Evolutionary conservation across 805 yeast genomes (phyloP).

Genomic region (Brettanomyces anomalus): DNA sequence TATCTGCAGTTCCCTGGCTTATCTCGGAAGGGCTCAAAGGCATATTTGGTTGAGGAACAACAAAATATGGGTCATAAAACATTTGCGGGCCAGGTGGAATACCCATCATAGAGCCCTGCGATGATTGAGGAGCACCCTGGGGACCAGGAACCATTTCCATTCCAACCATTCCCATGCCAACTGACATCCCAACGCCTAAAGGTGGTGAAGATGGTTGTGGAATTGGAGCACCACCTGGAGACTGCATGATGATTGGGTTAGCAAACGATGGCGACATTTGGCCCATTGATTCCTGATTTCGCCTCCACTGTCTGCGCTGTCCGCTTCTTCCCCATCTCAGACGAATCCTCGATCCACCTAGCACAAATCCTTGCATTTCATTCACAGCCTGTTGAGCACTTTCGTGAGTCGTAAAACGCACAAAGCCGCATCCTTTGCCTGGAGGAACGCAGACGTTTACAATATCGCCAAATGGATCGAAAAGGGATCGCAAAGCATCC

Average conservation of each 20-base stretch:
- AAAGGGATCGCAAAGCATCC: constrained; percentile 47
- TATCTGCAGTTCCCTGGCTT: constrained; percentile 3
- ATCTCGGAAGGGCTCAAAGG: no score
- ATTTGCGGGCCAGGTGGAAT: constrained; percentile 18
- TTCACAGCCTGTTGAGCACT: constrained; percentile 74
- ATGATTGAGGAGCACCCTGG: constrained; percentile 14
- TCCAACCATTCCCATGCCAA: constrained; percentile 1
- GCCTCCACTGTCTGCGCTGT: constrained; percentile 12
- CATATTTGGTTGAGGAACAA: constrained; percentile 3
- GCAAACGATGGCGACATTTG: not conserved
- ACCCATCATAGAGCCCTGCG: constrained; percentile 20
- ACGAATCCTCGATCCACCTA: constrained; percentile 67
- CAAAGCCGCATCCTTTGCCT: constrained; percentile 75
- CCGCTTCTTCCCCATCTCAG: constrained; percentile 65
- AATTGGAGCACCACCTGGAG: constrained; percentile 13
- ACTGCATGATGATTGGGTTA: constrained; percentile 4
- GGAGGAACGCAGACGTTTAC: constrained; percentile 66
- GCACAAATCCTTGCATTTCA: constrained; percentile 70
- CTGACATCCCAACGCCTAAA: constrained; percentile 11
- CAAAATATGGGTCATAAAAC: constrained; percentile 26
- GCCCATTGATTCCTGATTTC: constrained; percentile 1
- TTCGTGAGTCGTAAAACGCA: constrained; percentile 54
- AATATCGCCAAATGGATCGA: constrained; percentile 68
- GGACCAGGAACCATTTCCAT: constrained; percentile 10
- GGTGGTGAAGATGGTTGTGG: constrained; percentile 6